phyloP scores from a whole-genome alignment of 2,329 filamentous ascomycete genomes.

The Verticillium isaacii region DNA sequence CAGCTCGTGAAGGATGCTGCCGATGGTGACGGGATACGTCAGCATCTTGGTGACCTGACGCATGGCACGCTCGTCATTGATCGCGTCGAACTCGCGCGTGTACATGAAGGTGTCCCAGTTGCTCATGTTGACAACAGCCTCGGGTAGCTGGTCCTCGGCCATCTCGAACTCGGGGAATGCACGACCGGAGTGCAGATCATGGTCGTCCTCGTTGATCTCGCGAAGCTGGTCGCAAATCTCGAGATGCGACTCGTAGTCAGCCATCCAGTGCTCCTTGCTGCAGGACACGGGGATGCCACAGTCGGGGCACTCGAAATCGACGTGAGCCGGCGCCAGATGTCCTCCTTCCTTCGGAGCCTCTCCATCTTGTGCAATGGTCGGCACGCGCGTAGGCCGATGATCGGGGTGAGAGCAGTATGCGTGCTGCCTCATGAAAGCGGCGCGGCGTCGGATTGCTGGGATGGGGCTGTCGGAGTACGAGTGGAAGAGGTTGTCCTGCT shows the following conservation, averaged over 20 bases:
- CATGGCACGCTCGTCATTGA: conserved; percentile 87
- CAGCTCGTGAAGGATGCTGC: conserved; percentile 86
- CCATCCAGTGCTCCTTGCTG: conserved; percentile 90
- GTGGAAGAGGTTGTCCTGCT: conserved; percentile 85
- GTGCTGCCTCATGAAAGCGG: conserved; percentile 87
- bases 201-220: conserved; percentile 97
- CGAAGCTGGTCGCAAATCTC: conserved; percentile 87
- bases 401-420: conserved; percentile 89
- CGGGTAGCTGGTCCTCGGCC: conserved; percentile 83
- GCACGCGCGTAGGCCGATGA: conserved; percentile 70
- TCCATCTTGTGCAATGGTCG: conserved; percentile 54
- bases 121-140: conserved; percentile 91
- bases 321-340: conserved; percentile 67
- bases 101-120: conserved; percentile 99
- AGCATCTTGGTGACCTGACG: conserved; percentile 88
- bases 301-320: conserved; percentile 92
- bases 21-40: conserved; percentile 90
- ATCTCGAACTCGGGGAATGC: conserved; percentile 94
- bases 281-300: conserved; percentile 94
- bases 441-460: conserved; percentile 79
- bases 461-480: conserved; percentile 85
- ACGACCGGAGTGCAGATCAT: conserved; percentile 84
- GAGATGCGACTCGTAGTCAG: conserved; percentile 89
- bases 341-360: conserved; percentile 23
- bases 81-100: conserved; percentile 82